These are phyloP conservation scores for Trypanosoma cruzi DNA, from an alignment of 208 protist species.

Conservation along the genomic window DNA sequence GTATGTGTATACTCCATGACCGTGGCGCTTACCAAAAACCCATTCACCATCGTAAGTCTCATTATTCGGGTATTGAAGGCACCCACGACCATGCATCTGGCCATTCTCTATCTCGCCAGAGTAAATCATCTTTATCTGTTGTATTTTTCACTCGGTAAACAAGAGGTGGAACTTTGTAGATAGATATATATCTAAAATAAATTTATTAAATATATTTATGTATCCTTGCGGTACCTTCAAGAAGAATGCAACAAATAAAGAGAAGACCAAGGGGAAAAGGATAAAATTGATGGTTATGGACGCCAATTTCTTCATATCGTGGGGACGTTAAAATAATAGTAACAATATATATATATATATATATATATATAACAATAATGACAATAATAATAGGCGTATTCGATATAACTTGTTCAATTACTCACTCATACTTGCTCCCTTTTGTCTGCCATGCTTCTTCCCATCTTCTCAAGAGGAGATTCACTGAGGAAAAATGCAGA, in stretches of 20 bases:
- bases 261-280: not conserved
- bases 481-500: not conserved
- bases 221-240: constrained; percentile 8
- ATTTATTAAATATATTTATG: constrained; percentile 4
- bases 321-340: not conserved
- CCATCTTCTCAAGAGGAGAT: not conserved
- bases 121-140: constrained; percentile 88
- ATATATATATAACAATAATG: no score
- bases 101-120: constrained; percentile 96
- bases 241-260: not conserved
- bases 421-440: no score
- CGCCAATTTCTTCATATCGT: no score
- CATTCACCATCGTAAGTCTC: constrained; percentile 95
- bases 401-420: no score
- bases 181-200: no score
- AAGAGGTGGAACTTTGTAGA: no score
- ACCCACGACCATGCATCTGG: constrained; percentile 96
- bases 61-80: constrained; percentile 94
- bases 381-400: no score
- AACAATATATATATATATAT: not conserved
- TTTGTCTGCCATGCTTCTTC: no score
- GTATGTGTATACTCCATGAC: constrained; percentile 93
- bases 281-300: not conserved
- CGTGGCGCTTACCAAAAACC: constrained; percentile 94
- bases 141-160: not conserved